Percentiles rank a stretch among this genome's conserved stretches.
These are phyloP conservation scores for Tetrapisispora arboricola DNA, from an alignment of 805 yeast genomes.

Conservation along the genomic window DNA sequence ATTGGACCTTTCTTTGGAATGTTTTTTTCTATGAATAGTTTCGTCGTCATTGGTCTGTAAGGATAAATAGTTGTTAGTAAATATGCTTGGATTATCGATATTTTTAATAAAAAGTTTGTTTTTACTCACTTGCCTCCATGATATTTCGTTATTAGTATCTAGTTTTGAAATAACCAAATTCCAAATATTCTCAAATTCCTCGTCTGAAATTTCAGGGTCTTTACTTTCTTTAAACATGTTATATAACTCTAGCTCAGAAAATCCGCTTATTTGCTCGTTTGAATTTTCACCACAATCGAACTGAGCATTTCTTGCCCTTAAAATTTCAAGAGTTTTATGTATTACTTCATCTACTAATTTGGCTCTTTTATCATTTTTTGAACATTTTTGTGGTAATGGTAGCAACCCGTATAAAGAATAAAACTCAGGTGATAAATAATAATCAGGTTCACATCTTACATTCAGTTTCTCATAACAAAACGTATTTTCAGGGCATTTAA, in stretches of 20 bases:
- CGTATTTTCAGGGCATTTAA: constrained; percentile 74
- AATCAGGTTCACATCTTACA: constrained; percentile 62
- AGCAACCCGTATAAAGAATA: constrained; percentile 39
- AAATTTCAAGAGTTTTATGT: constrained; percentile 51
- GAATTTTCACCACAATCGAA: constrained; percentile 45
- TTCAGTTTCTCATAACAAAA: constrained; percentile 53
- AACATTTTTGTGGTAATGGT: constrained; percentile 56
- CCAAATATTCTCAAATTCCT: constrained; percentile 67
- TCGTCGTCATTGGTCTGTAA: constrained; percentile 20
- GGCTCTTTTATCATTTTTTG: constrained; percentile 62
- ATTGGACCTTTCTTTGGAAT: constrained; percentile 32
- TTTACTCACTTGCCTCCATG: constrained; percentile 63
- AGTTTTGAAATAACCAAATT: constrained; percentile 48
- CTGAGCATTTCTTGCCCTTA: constrained; percentile 61
- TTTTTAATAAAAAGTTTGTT: constrained; percentile 3
- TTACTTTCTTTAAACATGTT: constrained; percentile 36
- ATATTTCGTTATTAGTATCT: constrained; percentile 56
- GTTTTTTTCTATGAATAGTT: constrained; percentile 8
- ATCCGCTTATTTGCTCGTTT: constrained; percentile 42
- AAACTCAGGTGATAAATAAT: constrained; percentile 34
- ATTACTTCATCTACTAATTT: constrained; percentile 57
- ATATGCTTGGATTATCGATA: background rate
- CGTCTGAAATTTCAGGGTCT: constrained; percentile 32
- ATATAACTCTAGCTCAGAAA: constrained; percentile 40
- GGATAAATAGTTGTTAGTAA: constrained; percentile 13